Base-by-base conservation (phyloP, 1,139 yeast genomes). In the Magnusiomyces fungicola region DNA sequence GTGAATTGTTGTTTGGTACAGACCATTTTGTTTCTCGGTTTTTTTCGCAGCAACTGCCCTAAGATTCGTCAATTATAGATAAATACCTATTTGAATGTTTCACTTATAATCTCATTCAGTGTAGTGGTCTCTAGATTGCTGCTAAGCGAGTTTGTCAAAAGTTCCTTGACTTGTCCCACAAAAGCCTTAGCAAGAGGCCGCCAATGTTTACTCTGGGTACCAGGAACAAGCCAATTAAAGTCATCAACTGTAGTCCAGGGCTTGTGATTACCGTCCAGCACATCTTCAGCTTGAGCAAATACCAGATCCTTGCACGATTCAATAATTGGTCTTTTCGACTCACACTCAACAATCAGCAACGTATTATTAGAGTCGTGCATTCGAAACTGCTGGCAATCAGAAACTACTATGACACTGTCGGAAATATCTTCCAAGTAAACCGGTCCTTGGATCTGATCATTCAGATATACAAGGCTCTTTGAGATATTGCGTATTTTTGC, bases 381-480 rank as follows among this genome's bases (percentile, higher is more conserved):
- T 16, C 53, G 45, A 21, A 48, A 43, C 45, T 50, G 53, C 18
- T 50, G 53, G 45, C 53, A 50, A 12, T 42, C 22, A 19, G 27
- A 21, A 14, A 37, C 37, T 2, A 50, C 25, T 1, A 50, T 21
- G 2, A 48, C 38, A 23, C 48, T 34, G 30, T 33, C 7, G 16
- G 14, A 18, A 12, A 50, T 14, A 23, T 40, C 21, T 29, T 33
- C 43, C 22, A 50, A 23, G 39, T 50, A 50, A 3, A 48, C 25
- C n/a, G 53, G 51, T n/a, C 53, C 53, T 3, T 27, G 30, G 25
- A 50, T 38, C 27, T 42, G 23, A 24, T 41, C 45, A 10, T 41
- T 32, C 27, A 42, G 22, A 16, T 40, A 39, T 16, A 50, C 30
- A 14, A 48, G 14, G 22, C 43, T 25, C 25, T 43, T 32, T 9